Evolutionary conservation across 2,329 filamentous ascomycete species (phyloP).

Genomic region (Venturia aucupariae): DNA sequence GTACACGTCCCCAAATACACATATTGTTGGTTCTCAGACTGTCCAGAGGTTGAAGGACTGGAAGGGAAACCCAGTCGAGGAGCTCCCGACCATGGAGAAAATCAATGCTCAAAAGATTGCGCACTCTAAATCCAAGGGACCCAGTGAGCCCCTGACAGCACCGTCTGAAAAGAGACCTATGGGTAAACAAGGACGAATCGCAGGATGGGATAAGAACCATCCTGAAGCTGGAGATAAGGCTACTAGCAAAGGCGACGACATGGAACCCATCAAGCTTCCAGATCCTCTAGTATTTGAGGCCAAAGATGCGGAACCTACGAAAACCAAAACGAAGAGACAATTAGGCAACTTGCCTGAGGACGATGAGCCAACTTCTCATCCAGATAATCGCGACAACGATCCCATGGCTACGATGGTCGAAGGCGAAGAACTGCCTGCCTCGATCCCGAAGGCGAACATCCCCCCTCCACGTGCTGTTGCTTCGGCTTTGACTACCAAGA

Average conservation of each 20-base stretch:
- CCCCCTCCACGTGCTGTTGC: background rate
- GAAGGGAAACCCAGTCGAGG: constrained; percentile 9
- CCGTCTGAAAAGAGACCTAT: background rate
- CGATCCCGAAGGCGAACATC: background rate
- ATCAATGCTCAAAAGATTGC: background rate
- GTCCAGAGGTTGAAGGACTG: constrained; percentile 8
- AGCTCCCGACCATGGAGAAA: background rate
- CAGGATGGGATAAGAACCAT: constrained; percentile 2
- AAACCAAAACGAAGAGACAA: constrained; percentile 4
- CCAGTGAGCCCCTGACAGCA: background rate
- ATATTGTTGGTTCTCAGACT: background rate
- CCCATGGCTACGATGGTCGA: background rate
- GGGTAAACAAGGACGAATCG: background rate
- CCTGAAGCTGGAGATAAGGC: background rate
- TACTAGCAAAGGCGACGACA: background rate
- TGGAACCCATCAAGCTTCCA: constrained; percentile 8
- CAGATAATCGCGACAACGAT: background rate
- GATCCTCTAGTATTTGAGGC: background rate
- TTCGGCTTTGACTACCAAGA: constrained; percentile 14
- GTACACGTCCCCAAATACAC: background rate
- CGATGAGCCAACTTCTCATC: background rate
- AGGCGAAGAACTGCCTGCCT: background rate
- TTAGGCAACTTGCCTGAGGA: background rate
- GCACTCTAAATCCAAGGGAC: background rate
- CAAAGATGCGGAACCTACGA: background rate